Base-by-base conservation (phyloP, 2,329 filamentous ascomycete genomes). In the Diaporthe sp. region DNA sequence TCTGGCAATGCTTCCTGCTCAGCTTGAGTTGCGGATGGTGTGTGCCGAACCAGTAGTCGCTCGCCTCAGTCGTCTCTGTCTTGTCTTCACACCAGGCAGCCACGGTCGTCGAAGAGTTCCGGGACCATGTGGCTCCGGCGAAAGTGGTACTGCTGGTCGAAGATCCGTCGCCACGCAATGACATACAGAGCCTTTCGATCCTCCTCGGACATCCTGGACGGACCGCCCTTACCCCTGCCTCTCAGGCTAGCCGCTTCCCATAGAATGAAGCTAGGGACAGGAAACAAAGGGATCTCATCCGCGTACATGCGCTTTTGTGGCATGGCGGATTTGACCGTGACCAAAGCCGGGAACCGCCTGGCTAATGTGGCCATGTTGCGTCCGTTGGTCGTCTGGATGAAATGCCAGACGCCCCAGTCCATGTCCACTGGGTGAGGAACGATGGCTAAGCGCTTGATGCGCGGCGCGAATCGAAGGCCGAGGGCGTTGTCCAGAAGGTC, bases 361-460 rank as follows among this genome's bases (percentile, higher is more conserved):
- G 65, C 65, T 7, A 68, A 0, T 7, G 10, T 4, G 5, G 31
- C 44, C 44, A 51, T 67, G 42, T 51, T 31, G 15, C 15, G 39
- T 19, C 39, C 39, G 9, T 31, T 65, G 5, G 6, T 22, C 31
- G 59, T 1, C 7, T 15, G 0, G 34, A 42, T 39, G 58, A 61
- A 31, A 31, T 7, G 1, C 31, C 31, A 31, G 31, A 5, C 4
- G 6, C 31, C 6, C 31, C 31, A 31, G 3, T 31, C 4, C 31
- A 31, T 31, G 31, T 31, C 31, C 31, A 25, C 31, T 31, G 31
- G 31, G 31, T 31, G 31, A 15, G 46, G 46, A 4, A 68, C 34
- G 5, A 68, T 19, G 46, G 34, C 31, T 6, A 68, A 8, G 31
- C 46, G 65, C 65, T 53, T 68, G 65, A 68, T 39, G 22, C 28